These are phyloP conservation scores for Ceratocystis colombiana DNA, from an alignment of 2,329 filamentous ascomycete species.

Conservation along the genomic window DNA sequence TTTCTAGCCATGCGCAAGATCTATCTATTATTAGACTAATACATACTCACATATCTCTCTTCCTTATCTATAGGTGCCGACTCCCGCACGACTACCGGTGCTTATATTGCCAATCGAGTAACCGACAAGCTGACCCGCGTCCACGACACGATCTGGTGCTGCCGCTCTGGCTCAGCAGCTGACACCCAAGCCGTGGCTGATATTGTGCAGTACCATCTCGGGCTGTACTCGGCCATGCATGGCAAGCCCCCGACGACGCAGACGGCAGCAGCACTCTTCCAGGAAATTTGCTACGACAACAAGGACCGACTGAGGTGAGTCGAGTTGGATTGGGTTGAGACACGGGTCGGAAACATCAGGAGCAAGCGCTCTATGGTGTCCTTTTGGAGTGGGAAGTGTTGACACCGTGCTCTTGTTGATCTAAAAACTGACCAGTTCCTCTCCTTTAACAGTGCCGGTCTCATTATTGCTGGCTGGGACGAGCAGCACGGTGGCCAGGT, in stretches of 20 bases:
- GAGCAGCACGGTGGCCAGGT: constrained; percentile 91
- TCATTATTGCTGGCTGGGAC: constrained; percentile 98
- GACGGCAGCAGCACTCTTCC: constrained; percentile 90
- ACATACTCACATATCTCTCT: background rate
- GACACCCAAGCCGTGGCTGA: constrained; percentile 97
- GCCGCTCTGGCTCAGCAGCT: constrained; percentile 90
- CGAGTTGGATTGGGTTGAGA: background rate
- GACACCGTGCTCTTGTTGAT: background rate
- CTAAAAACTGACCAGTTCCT: background rate
- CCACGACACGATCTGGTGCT: constrained; percentile 99
- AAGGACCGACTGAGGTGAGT: constrained; percentile 82
- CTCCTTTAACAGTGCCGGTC: constrained; percentile 59
- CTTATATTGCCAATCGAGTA: constrained; percentile 98
- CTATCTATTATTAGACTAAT: too few relatives aligned
- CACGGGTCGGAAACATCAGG: background rate
- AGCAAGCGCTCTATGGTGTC: background rate
- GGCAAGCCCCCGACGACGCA: constrained; percentile 86
- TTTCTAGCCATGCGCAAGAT: background rate
- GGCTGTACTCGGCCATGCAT: constrained; percentile 83
- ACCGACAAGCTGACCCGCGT: constrained; percentile 99
- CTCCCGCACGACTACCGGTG: constrained; percentile 91
- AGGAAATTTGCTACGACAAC: constrained; percentile 96
- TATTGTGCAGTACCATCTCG: constrained; percentile 93
- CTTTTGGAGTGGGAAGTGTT: background rate
- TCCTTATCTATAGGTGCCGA: constrained; percentile 57